These are phyloP conservation scores for Fusarium sp. DNA, from an alignment of 2,329 filamentous ascomycete genomes.

Conservation along the genomic window DNA sequence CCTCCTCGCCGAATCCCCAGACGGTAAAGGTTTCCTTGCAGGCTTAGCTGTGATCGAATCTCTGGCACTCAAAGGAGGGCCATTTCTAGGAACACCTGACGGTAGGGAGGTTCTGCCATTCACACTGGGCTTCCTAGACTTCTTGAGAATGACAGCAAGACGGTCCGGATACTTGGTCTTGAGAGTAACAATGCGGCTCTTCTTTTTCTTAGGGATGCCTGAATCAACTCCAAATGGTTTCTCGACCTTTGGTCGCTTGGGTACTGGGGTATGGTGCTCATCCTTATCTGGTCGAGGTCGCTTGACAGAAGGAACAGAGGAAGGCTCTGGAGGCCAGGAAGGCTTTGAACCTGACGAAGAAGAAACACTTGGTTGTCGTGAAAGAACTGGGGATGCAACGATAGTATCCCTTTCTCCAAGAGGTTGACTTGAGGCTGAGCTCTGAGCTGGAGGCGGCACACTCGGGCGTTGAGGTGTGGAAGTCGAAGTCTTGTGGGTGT, in stretches of 20 bases:
- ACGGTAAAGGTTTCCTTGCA: conserved; percentile 56
- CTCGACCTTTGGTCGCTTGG: conserved; percentile 59
- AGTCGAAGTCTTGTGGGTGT: conserved; percentile 51
- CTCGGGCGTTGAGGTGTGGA: conserved; percentile 43
- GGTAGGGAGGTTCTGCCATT: conserved; percentile 55
- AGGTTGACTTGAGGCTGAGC: conserved; percentile 28
- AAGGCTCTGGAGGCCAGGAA: conserved; percentile 38
- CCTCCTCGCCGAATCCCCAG: conserved; percentile 51
- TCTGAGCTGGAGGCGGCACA: conserved; percentile 15
- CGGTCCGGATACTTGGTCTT: conserved; percentile 55
- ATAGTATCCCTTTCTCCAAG: conserved; percentile 48
- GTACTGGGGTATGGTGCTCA: conserved; percentile 53
- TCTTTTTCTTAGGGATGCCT: conserved; percentile 49
- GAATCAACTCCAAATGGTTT: conserved; percentile 45
- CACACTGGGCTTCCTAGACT: conserved; percentile 41
- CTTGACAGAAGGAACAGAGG: conserved; percentile 50
- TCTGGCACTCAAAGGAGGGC: conserved; percentile 43
- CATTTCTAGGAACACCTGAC: conserved; percentile 49
- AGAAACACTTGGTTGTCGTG: conserved; percentile 47
- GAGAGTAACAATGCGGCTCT: conserved; percentile 57
- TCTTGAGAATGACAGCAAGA: conserved; percentile 55
- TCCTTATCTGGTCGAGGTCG: conserved; percentile 58
- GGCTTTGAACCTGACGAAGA: conserved; percentile 42
- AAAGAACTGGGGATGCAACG: conserved; percentile 45
- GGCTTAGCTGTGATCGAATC: conserved; percentile 56